Evolutionary conservation across 495 filamentous ascomycete genomes (phyloP).

Genomic region (Aspergillus panamensis): DNA sequence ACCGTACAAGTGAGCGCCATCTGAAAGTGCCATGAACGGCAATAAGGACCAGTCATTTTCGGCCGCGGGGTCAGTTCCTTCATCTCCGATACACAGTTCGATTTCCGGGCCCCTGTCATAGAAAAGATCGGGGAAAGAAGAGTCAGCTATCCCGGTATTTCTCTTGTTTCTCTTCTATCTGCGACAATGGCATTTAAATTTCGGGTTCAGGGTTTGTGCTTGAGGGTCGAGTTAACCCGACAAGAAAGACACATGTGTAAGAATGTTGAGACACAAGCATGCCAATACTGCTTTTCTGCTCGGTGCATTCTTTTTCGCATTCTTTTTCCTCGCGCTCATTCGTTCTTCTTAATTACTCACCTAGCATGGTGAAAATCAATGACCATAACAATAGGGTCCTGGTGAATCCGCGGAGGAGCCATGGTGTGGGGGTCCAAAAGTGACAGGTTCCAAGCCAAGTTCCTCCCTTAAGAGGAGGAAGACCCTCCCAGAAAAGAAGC

Average conservation of each 20-base stretch:
- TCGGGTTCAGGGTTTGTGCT: too few species aligned
- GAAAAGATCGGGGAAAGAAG: conserved; percentile 9
- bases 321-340: neutral
- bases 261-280: neutral
- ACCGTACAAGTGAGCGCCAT: conserved; percentile 88
- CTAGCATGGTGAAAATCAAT: conserved; percentile 96
- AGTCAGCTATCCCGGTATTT: neutral
- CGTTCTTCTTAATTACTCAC: conserved; percentile 37
- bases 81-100: conserved; percentile 82
- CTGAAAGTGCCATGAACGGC: conserved; percentile 96
- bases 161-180: neutral
- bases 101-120: conserved; percentile 80
- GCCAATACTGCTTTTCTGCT: neutral
- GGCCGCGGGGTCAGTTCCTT: conserved; percentile 71
- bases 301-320: neutral
- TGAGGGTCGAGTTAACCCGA: conserved; percentile 3
- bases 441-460: conserved; percentile 17
- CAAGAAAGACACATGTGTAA: neutral
- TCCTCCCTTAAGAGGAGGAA: conserved; percentile 13
- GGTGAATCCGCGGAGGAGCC: conserved; percentile 31
- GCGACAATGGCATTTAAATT: conserved; percentile 2
- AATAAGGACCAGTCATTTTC: conserved; percentile 91
- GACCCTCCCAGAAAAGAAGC: conserved; percentile 1
- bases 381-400: conserved; percentile 70
- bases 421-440: conserved; percentile 27